Percentiles rank a stretch among this genome's conserved stretches.
Conservation (phyloP, 495 filamentous ascomycete genomes). For the Trichoderma reesei region DNA sequence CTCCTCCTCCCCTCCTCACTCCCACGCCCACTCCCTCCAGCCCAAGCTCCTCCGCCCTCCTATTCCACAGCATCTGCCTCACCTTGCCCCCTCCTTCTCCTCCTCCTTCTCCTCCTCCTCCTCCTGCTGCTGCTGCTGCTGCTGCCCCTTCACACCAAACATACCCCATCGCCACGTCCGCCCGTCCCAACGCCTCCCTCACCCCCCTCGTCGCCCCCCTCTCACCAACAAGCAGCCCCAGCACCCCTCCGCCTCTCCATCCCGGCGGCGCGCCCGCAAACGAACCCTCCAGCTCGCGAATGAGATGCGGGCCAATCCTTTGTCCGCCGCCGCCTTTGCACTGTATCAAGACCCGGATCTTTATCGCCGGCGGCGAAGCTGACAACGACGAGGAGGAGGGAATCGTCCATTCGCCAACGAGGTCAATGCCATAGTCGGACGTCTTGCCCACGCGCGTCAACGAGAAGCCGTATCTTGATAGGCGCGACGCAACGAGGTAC, state of each 20-base stretch:
- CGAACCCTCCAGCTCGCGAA: slow-evolving; percentile 81
- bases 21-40: slow-evolving; percentile 55
- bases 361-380: slow-evolving; percentile 20
- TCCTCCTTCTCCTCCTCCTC: too few relatives aligned
- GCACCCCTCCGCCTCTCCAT: slow-evolving; percentile 49
- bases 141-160: slow-evolving; percentile 30
- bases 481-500: slow-evolving; percentile 59
- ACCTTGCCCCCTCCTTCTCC: slow-evolving; percentile 32
- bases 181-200: slow-evolving; percentile 56
- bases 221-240: slow-evolving; percentile 53
- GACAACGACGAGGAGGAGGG: slow-evolving; percentile 26
- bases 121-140: too few relatives aligned
- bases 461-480: slow-evolving; percentile 52
- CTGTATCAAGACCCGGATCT: slow-evolving; percentile 61
- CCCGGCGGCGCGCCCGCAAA: slow-evolving; percentile 59
- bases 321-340: slow-evolving; percentile 58
- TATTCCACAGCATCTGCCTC: slow-evolving; percentile 63
- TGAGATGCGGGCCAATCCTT: slow-evolving; percentile 50
- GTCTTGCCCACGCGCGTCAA: slow-evolving; percentile 65
- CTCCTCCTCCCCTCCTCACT: slow-evolving; percentile 34
- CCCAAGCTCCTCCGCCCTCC: slow-evolving; percentile 50
- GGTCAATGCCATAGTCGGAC: slow-evolving; percentile 73
- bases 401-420: slow-evolving; percentile 70
- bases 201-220: slow-evolving; percentile 43
- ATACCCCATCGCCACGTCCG: slow-evolving; percentile 54